Evolutionary conservation across 2,329 filamentous ascomycete genomes (phyloP), one percentile per base, ranked within the genome.

Genomic region (Cercospora nicotianae): DNA sequence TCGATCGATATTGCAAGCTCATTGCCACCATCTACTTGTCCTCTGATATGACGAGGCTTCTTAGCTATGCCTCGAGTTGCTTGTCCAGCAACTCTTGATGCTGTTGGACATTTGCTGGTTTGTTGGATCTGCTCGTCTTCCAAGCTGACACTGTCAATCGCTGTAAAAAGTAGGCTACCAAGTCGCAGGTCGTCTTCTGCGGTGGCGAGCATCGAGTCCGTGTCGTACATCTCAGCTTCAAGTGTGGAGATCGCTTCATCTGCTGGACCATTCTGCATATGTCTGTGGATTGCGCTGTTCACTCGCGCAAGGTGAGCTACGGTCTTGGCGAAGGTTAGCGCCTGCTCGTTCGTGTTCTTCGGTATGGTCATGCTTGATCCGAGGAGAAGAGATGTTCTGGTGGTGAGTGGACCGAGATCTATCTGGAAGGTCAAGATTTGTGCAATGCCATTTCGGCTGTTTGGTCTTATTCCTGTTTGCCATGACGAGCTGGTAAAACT

Each of bases 121-220:
- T n/a, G 20, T 39, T 26, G 30, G 10, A 30, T 2, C 12, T 55
- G 48, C 12, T 16, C 12, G 48, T n/a, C 48, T 2, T 30, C 13
- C 1, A 9, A 16, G 2, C 48, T 36, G 31, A 59, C 65, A 28
- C 26, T 23, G 8, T 63, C 65, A 23, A 67, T 16, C 20, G 51
- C 55, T 26, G 55, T 31, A 12, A 67, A 39, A 4, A 67, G 42
- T 6, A 67, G 18, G 6, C 26, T 20, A 45, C 60, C 65, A 13
- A 58, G 51, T 51, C 65, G 65, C 30, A 67, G 12, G 7, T 67
- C 65, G 53, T 67, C 60, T 20, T 58, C 36, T 8, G 60, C 60
- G 1, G 62, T 60, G 9, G 48, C 28, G 20, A 64, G 62, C 62
- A 64, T 64, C 13, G 6, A n/a, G 16, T 63, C 53, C 7, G 48